Evolutionary conservation across 2,329 filamentous ascomycete species (phyloP).

Genomic region (Trichoderma koningiopsis): DNA sequence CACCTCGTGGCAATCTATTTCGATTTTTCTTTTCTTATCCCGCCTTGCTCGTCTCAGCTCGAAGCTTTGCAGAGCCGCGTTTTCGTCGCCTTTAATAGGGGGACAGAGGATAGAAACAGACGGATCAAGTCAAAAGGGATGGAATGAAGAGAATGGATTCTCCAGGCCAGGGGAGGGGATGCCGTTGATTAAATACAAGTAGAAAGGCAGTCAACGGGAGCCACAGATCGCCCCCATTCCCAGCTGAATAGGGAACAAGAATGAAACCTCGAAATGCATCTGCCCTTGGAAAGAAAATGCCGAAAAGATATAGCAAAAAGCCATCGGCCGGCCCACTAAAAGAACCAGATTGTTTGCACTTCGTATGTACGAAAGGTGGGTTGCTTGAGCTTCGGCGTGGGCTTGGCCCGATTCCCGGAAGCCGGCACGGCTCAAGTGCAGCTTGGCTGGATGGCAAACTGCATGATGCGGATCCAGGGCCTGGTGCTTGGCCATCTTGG

Average conservation of each 20-base stretch:
- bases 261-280: conserved; percentile 7
- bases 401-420: conserved; percentile 19
- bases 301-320: not conserved
- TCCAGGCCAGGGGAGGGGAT: not conserved
- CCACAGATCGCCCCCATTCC: not conserved
- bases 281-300: not conserved
- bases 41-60: not conserved
- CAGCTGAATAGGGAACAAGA: not conserved
- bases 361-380: conserved; percentile 24
- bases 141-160: not conserved
- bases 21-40: not conserved
- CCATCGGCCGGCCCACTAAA: conserved; percentile 20
- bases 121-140: not conserved
- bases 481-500: not conserved
- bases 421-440: conserved; percentile 19
- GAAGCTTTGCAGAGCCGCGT: not conserved
- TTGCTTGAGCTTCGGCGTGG: conserved; percentile 7
- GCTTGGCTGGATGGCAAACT: not conserved
- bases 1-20: conserved; percentile 10
- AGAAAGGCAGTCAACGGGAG: not conserved
- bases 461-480: not conserved
- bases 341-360: not conserved
- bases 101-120: not conserved
- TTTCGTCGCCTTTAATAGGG: not conserved
- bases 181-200: conserved; percentile 14